Percentiles rank a stretch among this genome's conserved stretches.
Conservation (phyloP, 345 rosid genomes). For the Melaleuca alternifolia region DNA sequence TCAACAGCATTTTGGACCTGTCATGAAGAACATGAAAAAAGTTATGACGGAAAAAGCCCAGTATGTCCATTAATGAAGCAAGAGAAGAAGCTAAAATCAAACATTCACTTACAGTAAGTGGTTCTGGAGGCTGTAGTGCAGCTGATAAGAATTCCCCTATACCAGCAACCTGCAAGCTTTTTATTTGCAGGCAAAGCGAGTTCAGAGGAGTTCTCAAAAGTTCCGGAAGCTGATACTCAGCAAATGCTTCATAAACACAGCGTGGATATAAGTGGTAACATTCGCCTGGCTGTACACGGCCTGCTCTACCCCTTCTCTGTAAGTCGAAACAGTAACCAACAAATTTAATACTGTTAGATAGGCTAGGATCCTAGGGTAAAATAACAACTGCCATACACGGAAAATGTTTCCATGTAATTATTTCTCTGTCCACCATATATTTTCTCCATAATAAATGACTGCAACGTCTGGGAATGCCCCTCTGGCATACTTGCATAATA, state of each 20-base stretch:
- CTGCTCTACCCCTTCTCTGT: slow-evolving; percentile 98
- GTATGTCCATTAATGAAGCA: not conserved
- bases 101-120: slow-evolving; percentile 67
- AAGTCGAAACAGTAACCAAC: not conserved
- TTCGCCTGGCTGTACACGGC: slow-evolving; percentile 92
- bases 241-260: slow-evolving; percentile 88
- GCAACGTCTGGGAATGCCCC: not conserved
- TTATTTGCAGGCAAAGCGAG: slow-evolving; percentile 99
- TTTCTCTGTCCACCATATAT: not conserved
- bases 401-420: not conserved
- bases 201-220: slow-evolving; percentile 96
- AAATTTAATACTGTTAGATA: not conserved
- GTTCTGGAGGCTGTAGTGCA: slow-evolving; percentile 87
- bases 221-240: slow-evolving; percentile 97
- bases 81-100: not conserved
- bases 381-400: not conserved
- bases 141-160: slow-evolving; percentile 92
- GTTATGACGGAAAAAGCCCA: not conserved
- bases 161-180: slow-evolving; percentile 82
- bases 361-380: not conserved
- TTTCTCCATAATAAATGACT: not conserved
- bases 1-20: slow-evolving; percentile 96
- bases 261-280: slow-evolving; percentile 91
- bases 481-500: not conserved
- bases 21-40: not conserved